These are phyloP conservation scores for Stentor coeruleus DNA, from an alignment of 73 alveolate genomes.

Conservation along the genomic window DNA sequence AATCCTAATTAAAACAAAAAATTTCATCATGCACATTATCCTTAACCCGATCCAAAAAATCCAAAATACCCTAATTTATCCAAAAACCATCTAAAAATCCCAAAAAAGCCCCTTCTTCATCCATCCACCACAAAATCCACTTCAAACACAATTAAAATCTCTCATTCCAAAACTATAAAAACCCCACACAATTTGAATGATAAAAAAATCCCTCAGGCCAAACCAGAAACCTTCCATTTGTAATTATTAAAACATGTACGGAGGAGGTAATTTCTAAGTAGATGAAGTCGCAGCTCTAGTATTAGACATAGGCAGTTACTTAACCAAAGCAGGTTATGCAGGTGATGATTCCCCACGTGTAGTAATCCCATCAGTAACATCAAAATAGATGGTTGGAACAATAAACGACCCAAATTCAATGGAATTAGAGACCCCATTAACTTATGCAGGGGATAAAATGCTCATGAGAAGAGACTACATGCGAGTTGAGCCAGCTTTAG, in stretches of 20 bases:
- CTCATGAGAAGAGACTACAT: conserved; percentile 28
- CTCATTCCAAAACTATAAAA: too few relatives aligned
- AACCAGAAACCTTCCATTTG: too few relatives aligned
- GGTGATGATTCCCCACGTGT: conserved; percentile 95
- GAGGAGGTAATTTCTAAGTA: conserved; percentile 41
- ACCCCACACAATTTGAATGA: too few relatives aligned
- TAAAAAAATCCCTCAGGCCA: too few relatives aligned
- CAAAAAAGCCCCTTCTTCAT: too few relatives aligned
- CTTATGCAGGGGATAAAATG: conserved; percentile 47
- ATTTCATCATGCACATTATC: too few relatives aligned
- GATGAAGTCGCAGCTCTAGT: conserved; percentile 75
- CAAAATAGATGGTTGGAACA: conserved; percentile 35
- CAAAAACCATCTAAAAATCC: too few relatives aligned
- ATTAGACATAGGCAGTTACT: conserved; percentile 60
- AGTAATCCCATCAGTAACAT: conserved; percentile 62
- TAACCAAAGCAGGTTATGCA: conserved; percentile 74
- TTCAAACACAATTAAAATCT: too few relatives aligned
- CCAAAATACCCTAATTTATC: too few relatives aligned
- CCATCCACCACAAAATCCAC: too few relatives aligned
- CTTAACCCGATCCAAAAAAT: too few relatives aligned
- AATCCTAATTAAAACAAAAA: too few relatives aligned
- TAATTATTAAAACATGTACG: conserved; percentile 26
- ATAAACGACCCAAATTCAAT: conserved; percentile 21
- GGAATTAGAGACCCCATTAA: conserved; percentile 34
- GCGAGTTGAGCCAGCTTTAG: conserved; percentile 40